phyloP scores from a whole-genome alignment of 2,329 filamentous ascomycete genomes.

The Ophiostoma quercus region DNA sequence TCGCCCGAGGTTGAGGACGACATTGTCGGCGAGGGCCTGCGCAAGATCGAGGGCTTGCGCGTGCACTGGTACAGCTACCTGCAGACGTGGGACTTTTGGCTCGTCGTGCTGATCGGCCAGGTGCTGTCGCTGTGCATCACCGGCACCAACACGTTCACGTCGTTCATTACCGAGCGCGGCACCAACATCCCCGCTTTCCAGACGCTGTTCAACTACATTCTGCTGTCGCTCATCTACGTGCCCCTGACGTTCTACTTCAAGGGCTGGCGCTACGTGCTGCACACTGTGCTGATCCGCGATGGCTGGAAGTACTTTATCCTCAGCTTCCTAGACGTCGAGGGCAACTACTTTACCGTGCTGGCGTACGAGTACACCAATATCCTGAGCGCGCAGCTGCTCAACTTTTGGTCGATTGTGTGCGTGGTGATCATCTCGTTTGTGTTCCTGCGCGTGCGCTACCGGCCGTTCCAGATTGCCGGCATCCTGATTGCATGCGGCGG shows the following conservation, averaged over 20 bases:
- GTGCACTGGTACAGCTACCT: constrained; percentile 68
- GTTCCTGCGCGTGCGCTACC: constrained; percentile 83
- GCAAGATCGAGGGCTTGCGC: constrained; percentile 50
- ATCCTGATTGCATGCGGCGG: constrained; percentile 90
- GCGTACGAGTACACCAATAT: constrained; percentile 92
- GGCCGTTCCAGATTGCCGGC: constrained; percentile 71
- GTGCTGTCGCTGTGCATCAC: constrained; percentile 85
- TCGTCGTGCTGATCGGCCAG: constrained; percentile 75
- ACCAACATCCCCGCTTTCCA: constrained; percentile 93
- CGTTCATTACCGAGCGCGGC: constrained; percentile 58
- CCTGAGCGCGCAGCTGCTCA: constrained; percentile 87
- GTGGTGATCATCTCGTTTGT: constrained; percentile 81
- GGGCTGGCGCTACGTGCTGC: constrained; percentile 64
- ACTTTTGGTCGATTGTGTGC: constrained; percentile 96
- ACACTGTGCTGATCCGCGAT: constrained; percentile 57
- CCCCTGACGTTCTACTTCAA: constrained; percentile 72
- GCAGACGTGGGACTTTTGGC: constrained; percentile 79
- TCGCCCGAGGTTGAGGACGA: constrained; percentile 31
- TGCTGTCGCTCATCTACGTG: constrained; percentile 78
- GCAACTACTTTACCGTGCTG: constrained; percentile 96
- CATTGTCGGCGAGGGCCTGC: constrained; percentile 48
- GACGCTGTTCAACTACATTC: constrained; percentile 87
- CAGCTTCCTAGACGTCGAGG: constrained; percentile 87
- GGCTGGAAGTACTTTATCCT: constrained; percentile 95
- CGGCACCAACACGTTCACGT: constrained; percentile 83